Base-by-base conservation (phyloP, 495 filamentous ascomycete species). In the Trichoderma gamsii region DNA sequence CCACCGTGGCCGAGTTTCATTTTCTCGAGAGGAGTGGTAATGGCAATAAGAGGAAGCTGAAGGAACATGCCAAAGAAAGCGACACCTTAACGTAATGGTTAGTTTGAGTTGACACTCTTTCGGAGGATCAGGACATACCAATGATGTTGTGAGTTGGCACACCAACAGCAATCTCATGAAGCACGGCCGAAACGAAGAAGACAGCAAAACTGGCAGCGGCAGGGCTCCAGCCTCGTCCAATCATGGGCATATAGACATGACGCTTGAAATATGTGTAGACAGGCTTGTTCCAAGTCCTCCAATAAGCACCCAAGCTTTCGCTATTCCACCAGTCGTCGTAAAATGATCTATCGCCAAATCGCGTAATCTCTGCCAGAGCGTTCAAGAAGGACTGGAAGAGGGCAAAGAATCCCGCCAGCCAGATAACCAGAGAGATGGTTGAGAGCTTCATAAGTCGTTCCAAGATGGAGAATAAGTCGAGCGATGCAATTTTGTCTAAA, bases 251-350 rank as follows among this genome's bases (percentile, higher is more conserved):
- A 79, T 91, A 97, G 38, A 99, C 86, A 76, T 99, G 95, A 49
- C 95, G 79, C 72, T 89, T 91, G 92, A 99, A 97, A 78, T 96
- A 99, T 63, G 91, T 85, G 74, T 96, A 96, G 13, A 98, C 94
- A 2, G 95, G 95, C 72, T 95, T 96, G 75, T 99, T 99, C 95
- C 95, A 99, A 0, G 89, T 90, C 27, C 92, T 85, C 95, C 95
- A 99, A 80, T 99, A 99, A 9, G 82, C 83, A 3, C 94, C 92
- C 3, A 98, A 79, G 69, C 88, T 90, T 18, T 88, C 87, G 59
- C 88, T 92, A 73, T 99, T 99, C 95, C 94, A 99, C 95, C 95
- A 99, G 68, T 95, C 92, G 1, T 90, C 88, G 76, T 99, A 99
- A 76, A 98, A 99, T 63, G 94, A 89, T 21, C 95, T 86, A 77